Base-by-base conservation (phyloP, 768 basidiomycete species). In the Psilocybe tampanensis region DNA sequence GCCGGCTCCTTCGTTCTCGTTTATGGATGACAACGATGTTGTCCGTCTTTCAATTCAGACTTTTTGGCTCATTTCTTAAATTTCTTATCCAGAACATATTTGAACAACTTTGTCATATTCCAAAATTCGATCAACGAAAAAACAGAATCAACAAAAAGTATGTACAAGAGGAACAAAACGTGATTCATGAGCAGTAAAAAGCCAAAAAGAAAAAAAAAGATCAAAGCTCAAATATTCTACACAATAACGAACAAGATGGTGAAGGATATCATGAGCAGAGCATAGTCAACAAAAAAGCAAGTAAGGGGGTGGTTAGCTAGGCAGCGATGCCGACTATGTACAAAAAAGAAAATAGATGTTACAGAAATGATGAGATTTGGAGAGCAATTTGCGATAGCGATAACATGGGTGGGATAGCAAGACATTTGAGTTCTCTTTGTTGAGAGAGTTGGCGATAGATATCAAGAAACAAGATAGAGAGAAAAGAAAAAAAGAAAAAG, bases 211-310 rank as follows among this genome's bases (percentile, higher is more conserved):
- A n/a, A n/a, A n/a, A n/a, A n/a, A 39, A 39, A 42, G 43, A 26
- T 44, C 22, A 8, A 19, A 26, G 52, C 52, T 34, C 52, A 34
- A 33, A 53, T 53, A 53, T 53, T 45, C 52, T 44, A 34, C 43
- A 44, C 29, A 34, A 44, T 53, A 44, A 44, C 24, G 43, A 36
- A 53, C 36, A 33, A 36, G 44, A 43, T 44, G 44, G 15, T 21
- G 26, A 29, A 53, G 43, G 43, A 53, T 44, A 44, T 44, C 33
- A 19, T 15, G 51, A 52, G 52, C 44, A 24, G n/a, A 51, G 23
- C 44, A 24, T 44, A 54, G 53, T 36, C 22, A 44, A 54, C 53
- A 36, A 22, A 34, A n/a, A n/a, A n/a, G n/a, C n/a, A n/a, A 54
- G 18, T 15, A 23, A 29, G 39, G 22, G 24, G 29, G 8, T 12